Base-by-base conservation (phyloP, 2,329 filamentous ascomycete genomes). In the Alternaria longipes region DNA sequence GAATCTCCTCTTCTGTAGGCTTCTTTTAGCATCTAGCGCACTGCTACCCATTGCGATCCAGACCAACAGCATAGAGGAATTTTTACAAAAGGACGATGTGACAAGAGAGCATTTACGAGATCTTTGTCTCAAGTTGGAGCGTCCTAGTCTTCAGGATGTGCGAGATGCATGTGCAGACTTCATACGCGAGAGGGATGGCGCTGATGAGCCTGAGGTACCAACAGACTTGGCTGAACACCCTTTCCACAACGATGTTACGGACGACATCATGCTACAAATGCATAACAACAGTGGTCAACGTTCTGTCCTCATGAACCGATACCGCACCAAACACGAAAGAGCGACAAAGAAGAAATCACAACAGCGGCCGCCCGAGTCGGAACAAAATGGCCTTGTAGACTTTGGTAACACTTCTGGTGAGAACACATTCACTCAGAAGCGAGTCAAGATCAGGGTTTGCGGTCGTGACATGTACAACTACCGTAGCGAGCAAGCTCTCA, bases 101-200 rank as follows among this genome's bases (percentile, higher is more conserved):
- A 80, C 78, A 3, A 74, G 75, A 32, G 73, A 78, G 14, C 80
- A 84, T 54, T 66, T 85, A 5, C 74, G 82, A 62, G 82, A 84
- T 63, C 63, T 85, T 5, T 84, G 81, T 60, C 73, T 85, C 22
- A 82, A 82, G 60, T 72, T 84, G 47, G 83, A 85, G 59, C 77
- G 80, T 45, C 83, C 83, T 18, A 74, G 71, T n/a, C 74, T 84
- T 3, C 82, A 85, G 62, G 81, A 83, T 45, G 79, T 85, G 22
- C 78, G 83, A 42, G 83, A 85, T 69, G 83, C 83, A 14, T 85
- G 83, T 64, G 83, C 83, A 5, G 83, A 85, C 66, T 80, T 84
- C 44, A 75, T 78, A 16, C 77, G 82, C 14, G 76, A 74, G 12
- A 79, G 81, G 28, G 74, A 79, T 3, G 75, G 78, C 34, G 74